phyloP scores from a whole-genome alignment of 768 basidiomycete genomes.

The Phylloporus rhodoxanthus region DNA sequence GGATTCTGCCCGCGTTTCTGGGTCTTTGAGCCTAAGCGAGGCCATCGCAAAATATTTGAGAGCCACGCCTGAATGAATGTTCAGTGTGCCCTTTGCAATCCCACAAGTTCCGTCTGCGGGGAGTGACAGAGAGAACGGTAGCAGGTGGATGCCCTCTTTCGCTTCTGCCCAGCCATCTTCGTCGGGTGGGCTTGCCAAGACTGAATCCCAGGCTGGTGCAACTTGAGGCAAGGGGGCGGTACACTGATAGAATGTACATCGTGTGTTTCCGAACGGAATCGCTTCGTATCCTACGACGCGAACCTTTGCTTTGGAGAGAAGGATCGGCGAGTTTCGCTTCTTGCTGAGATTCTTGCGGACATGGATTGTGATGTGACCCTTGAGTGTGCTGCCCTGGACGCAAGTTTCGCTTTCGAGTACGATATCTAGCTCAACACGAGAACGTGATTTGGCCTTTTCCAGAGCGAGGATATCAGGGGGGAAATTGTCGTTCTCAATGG shows the following conservation, averaged over 20 bases:
- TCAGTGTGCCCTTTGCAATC: slow-evolving; percentile 52
- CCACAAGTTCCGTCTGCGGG: slow-evolving; percentile 50
- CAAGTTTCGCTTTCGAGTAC: slow-evolving; percentile 66
- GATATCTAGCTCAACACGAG: slow-evolving; percentile 80
- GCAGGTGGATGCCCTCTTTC: slow-evolving; percentile 56
- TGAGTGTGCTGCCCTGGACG: slow-evolving; percentile 73
- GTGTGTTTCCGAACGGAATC: slow-evolving; percentile 46
- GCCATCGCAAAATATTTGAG: slow-evolving; percentile 79
- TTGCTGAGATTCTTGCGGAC: slow-evolving; percentile 53
- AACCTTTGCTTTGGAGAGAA: slow-evolving; percentile 70
- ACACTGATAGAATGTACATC: slow-evolving; percentile 80
- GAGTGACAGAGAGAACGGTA: slow-evolving; percentile 71
- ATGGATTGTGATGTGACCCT: slow-evolving; percentile 62
- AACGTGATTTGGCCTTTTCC: slow-evolving; percentile 67
- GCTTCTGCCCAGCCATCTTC: slow-evolving; percentile 59
- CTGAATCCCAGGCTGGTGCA: slow-evolving; percentile 38
- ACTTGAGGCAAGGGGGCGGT: slow-evolving; percentile 49
- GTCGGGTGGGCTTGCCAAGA: slow-evolving; percentile 45
- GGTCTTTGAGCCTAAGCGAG: slow-evolving; percentile 71
- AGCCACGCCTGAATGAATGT: slow-evolving; percentile 50
- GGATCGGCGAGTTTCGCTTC: slow-evolving; percentile 44
- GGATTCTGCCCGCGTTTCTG: slow-evolving; percentile 52
- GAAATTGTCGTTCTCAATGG: slow-evolving; percentile 5
- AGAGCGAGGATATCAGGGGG: slow-evolving; percentile 37
- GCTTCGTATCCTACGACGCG: slow-evolving; percentile 84